These are phyloP conservation scores for Clavispora asparagi DNA, from an alignment of 805 yeast species.

Conservation along the genomic window DNA sequence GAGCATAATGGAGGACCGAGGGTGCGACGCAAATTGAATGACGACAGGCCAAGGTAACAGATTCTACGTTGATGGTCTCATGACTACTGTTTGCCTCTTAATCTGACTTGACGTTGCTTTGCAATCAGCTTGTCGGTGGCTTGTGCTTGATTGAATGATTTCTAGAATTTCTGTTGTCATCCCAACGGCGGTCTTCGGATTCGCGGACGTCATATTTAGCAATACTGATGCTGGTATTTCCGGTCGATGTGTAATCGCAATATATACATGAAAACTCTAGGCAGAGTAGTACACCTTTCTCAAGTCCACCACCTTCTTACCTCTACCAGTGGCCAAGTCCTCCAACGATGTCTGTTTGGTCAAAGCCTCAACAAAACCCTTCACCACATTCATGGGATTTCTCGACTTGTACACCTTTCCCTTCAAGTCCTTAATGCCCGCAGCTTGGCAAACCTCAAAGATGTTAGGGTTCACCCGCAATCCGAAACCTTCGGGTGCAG, in stretches of 20 bases:
- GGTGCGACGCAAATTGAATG: too few relatives aligned
- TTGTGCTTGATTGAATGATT: too few relatives aligned
- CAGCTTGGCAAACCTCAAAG: constrained; percentile 85
- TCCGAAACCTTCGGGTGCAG: constrained; percentile 93
- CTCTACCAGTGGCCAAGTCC: constrained; percentile 86
- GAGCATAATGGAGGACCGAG: background rate
- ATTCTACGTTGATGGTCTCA: too few relatives aligned
- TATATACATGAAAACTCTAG: constrained; percentile 14
- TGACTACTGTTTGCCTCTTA: too few relatives aligned
- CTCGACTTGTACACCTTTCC: constrained; percentile 91
- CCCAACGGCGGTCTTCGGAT: too few relatives aligned
- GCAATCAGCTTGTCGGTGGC: too few relatives aligned
- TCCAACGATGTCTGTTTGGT: constrained; percentile 74
- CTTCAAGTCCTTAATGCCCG: constrained; percentile 88
- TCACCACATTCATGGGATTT: constrained; percentile 91
- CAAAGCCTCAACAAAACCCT: constrained; percentile 84
- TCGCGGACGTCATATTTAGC: too few relatives aligned
- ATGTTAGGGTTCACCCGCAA: constrained; percentile 86
- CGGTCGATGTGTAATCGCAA: background rate
- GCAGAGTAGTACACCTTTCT: constrained; percentile 80
- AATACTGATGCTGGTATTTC: background rate
- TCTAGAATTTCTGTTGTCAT: too few relatives aligned
- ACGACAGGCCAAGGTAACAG: background rate
- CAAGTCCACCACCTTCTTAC: constrained; percentile 91
- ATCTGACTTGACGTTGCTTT: too few relatives aligned